Percentiles rank a stretch among this genome's conserved stretches.
Conservation (phyloP, 306 rosid species). For the Cucumis hystrix region DNA sequence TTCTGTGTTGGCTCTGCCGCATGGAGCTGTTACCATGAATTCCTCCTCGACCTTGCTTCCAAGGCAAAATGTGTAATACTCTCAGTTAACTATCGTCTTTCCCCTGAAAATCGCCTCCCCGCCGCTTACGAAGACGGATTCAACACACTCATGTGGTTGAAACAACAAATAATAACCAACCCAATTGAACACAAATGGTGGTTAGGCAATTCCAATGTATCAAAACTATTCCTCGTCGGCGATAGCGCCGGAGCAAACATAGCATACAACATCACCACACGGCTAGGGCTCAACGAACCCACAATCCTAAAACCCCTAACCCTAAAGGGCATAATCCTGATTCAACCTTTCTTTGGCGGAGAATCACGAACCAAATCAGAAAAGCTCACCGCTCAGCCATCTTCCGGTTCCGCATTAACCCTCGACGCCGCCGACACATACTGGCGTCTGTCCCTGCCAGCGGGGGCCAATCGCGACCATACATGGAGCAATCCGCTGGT, state of each 20-base stretch:
- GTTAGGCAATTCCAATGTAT: constrained; percentile 35
- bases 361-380: constrained; percentile 55
- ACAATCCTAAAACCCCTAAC: constrained; percentile 23
- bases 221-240: constrained; percentile 46
- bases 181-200: constrained; percentile 47
- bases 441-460: constrained; percentile 69
- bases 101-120: constrained; percentile 73
- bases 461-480: constrained; percentile 56
- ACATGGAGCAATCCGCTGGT: constrained; percentile 60
- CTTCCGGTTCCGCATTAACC: constrained; percentile 42
- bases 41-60: constrained; percentile 38
- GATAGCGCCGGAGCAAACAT: constrained; percentile 94
- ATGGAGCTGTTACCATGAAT: constrained; percentile 82
- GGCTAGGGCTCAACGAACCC: constrained; percentile 17
- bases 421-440: constrained; percentile 47
- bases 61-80: constrained; percentile 46
- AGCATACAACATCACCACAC: constrained; percentile 51
- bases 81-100: constrained; percentile 55
- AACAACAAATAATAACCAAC: constrained; percentile 29
- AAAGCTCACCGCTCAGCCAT: constrained; percentile 30
- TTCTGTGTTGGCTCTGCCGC: constrained; percentile 85
- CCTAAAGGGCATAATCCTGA: constrained; percentile 49
- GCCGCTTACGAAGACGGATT: constrained; percentile 63
- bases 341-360: constrained; percentile 90
- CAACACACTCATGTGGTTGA: constrained; percentile 57